Percentiles rank a stretch among this genome's conserved stretches.
phyloP scores from a whole-genome alignment of 306 rosid species.

The Trifolium subterraneum region DNA sequence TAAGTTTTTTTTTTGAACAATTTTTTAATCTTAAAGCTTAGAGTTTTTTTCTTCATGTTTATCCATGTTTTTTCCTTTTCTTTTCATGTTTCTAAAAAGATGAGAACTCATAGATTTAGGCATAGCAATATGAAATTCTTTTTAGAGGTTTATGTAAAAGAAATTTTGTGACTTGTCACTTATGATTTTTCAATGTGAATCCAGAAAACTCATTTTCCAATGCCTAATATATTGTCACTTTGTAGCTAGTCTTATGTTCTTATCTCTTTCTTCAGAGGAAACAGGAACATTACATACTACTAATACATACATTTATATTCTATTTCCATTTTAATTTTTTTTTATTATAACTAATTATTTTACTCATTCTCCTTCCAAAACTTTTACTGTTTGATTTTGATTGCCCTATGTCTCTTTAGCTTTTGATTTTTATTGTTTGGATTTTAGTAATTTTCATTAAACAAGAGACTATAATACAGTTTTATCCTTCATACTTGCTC shows the following conservation, averaged over 20 bases:
- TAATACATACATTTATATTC: not conserved
- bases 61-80: conserved; percentile 1
- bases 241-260: conserved; percentile 1
- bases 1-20: not conserved
- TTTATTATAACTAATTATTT: not conserved
- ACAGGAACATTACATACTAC: conserved; percentile 3
- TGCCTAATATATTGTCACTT: conserved; percentile 7
- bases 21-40: not conserved
- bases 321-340: not conserved
- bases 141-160: conserved; percentile 31
- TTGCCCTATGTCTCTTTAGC: no score
- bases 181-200: conserved; percentile 49
- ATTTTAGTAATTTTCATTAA: no score
- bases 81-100: conserved; percentile 19
- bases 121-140: conserved; percentile 27
- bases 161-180: conserved; percentile 38
- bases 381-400: not conserved
- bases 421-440: not conserved
- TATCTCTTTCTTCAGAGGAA: conserved; percentile 36
- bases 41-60: conserved; percentile 25
- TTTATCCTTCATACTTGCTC: no score
- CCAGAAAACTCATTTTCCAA: conserved; percentile 23
- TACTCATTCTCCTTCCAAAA: not conserved
- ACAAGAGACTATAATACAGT: no score
- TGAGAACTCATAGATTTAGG: conserved; percentile 31